Conservation (phyloP, 345 rosid genomes). For the Lenwebbia sp. region DNA sequence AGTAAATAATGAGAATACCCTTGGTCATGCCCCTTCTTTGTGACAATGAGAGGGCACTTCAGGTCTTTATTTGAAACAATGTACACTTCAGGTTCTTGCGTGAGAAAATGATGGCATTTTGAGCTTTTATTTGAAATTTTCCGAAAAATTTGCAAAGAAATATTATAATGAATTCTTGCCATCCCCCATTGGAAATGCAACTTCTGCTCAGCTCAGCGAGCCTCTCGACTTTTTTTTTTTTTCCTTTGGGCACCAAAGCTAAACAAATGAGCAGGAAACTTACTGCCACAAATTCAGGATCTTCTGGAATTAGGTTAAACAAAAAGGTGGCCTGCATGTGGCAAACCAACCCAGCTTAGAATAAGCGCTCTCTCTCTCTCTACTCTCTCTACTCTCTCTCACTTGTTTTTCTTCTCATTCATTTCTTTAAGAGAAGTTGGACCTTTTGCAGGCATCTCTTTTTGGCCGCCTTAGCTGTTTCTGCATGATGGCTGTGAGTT, state of each 20-base stretch:
- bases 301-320: slow-evolving; percentile 7
- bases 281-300: slow-evolving; percentile 22
- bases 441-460: background rate
- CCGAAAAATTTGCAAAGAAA: background rate
- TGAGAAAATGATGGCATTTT: no score
- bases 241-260: background rate
- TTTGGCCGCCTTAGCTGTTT: slow-evolving; percentile 7
- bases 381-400: background rate
- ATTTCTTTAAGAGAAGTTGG: background rate
- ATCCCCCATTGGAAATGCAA: background rate
- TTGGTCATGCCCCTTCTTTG: no score
- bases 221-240: background rate
- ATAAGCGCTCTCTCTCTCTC: background rate
- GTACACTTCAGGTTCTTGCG: no score
- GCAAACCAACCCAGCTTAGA: slow-evolving; percentile 8
- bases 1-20: no score
- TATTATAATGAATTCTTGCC: background rate
- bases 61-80: no score
- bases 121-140: no score
- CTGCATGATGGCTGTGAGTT: background rate
- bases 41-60: no score
- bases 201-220: background rate
- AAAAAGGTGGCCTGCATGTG: slow-evolving; percentile 18
- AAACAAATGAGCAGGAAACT: background rate
- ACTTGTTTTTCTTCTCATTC: background rate